Evolutionary conservation across 2,329 filamentous ascomycete genomes (phyloP).

Genomic region (Fusarium devonianum): DNA sequence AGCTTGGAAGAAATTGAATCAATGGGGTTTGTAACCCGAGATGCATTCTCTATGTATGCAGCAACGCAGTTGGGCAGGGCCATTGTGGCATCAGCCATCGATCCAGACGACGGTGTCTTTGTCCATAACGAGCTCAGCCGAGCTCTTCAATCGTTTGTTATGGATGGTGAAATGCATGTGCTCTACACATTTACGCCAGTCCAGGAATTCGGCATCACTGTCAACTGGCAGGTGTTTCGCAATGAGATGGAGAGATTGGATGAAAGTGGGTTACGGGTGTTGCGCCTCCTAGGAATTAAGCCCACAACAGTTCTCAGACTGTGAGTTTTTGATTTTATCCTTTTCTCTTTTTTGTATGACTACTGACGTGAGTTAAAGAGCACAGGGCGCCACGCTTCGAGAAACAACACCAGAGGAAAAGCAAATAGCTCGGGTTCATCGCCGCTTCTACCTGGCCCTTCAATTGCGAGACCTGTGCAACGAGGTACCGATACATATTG

Average conservation of each 20-base stretch:
- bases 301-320: conserved; percentile 72
- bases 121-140: conserved; percentile 72
- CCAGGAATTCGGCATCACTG: conserved; percentile 60
- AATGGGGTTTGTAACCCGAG: conserved; percentile 62
- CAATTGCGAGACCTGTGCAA: conserved; percentile 83
- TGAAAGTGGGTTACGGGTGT: conserved; percentile 73
- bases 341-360: too few species aligned
- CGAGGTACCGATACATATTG: conserved; percentile 73
- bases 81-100: conserved; percentile 74
- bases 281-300: conserved; percentile 72
- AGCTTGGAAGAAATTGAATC: conserved; percentile 65
- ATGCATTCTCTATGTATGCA: conserved; percentile 59
- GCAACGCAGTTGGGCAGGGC: conserved; percentile 73
- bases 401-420: conserved; percentile 68
- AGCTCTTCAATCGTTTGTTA: conserved; percentile 75
- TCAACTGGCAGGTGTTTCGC: conserved; percentile 78
- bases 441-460: conserved; percentile 76
- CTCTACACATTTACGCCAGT: conserved; percentile 81
- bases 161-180: conserved; percentile 83
- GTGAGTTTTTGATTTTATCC: too few species aligned
- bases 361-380: conserved; percentile 55
- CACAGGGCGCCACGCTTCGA: conserved; percentile 70
- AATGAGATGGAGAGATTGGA: conserved; percentile 74
- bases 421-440: conserved; percentile 69
- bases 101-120: conserved; percentile 78